Conservation (phyloP, 495 filamentous ascomycete species). For the Aspergillus indologenus region DNA sequence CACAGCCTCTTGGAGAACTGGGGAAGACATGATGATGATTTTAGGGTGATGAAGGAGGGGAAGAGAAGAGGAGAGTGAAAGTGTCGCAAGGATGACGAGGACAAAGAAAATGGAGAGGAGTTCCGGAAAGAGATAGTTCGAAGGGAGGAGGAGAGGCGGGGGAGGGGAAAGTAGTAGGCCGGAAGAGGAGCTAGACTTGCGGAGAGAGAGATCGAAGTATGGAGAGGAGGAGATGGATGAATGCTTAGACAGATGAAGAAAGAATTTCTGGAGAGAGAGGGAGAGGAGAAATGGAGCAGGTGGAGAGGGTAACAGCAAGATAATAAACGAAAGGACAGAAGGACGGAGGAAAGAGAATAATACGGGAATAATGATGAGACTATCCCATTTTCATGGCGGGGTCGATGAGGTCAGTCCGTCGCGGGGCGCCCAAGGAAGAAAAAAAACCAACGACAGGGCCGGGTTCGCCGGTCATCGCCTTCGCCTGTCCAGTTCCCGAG, state of each 20-base stretch:
- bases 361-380: conserved; percentile 16
- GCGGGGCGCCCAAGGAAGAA: background rate
- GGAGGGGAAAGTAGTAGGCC: background rate
- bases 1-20: conserved; percentile 69
- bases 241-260: background rate
- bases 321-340: background rate
- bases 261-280: conserved; percentile 4
- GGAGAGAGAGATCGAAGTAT: conserved; percentile 6
- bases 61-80: background rate
- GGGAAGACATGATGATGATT: conserved; percentile 34
- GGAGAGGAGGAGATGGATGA: conserved; percentile 9
- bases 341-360: conserved; percentile 3
- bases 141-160: background rate
- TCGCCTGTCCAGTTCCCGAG: background rate
- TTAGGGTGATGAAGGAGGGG: conserved; percentile 1
- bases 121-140: background rate
- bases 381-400: conserved; percentile 24
- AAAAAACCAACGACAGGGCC: conserved; percentile 23
- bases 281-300: background rate
- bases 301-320: background rate
- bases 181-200: background rate
- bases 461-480: conserved; percentile 29
- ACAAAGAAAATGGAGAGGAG: conserved; percentile 1
- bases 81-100: background rate
- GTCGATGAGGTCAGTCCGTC: conserved; percentile 40